Percentiles rank a stretch among this genome's conserved stretches.
Evolutionary conservation across 805 yeast species (phyloP).

Genomic region (Wickerhamiella siamensis): DNA sequence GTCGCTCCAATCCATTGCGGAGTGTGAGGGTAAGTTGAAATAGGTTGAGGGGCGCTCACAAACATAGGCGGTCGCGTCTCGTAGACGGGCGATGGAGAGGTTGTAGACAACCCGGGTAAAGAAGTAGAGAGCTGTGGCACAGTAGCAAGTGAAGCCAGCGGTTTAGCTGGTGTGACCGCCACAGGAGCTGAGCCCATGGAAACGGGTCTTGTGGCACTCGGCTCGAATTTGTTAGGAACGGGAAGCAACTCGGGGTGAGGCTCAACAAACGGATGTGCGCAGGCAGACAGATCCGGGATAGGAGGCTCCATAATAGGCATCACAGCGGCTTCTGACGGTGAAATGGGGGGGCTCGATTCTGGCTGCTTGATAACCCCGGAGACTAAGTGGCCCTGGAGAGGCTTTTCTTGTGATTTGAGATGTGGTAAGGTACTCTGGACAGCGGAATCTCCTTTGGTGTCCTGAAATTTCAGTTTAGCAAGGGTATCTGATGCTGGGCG

Average conservation of each 20-base stretch:
- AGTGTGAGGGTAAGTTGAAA: background rate
- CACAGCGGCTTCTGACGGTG: no score
- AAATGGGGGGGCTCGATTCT: background rate
- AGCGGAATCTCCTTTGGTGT: background rate
- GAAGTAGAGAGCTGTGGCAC: background rate
- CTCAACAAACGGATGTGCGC: background rate
- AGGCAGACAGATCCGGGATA: background rate
- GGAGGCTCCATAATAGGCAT: background rate
- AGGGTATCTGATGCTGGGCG: constrained; percentile 12
- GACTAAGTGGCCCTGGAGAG: background rate
- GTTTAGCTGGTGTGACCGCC: background rate
- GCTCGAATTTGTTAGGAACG: no score
- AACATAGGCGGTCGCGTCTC: background rate
- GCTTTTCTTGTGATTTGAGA: no score
- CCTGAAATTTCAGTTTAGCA: background rate
- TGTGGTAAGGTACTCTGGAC: no score
- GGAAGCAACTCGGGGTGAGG: background rate
- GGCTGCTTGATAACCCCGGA: background rate
- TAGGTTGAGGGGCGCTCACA: background rate
- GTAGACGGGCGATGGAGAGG: background rate
- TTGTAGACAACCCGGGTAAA: background rate
- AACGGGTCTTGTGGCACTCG: background rate
- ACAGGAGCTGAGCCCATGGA: background rate
- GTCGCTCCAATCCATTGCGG: background rate
- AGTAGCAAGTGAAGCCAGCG: no score